Base-by-base conservation (phyloP, 176 grass and related monocot genomes). In the Phoenix roebelenii region DNA sequence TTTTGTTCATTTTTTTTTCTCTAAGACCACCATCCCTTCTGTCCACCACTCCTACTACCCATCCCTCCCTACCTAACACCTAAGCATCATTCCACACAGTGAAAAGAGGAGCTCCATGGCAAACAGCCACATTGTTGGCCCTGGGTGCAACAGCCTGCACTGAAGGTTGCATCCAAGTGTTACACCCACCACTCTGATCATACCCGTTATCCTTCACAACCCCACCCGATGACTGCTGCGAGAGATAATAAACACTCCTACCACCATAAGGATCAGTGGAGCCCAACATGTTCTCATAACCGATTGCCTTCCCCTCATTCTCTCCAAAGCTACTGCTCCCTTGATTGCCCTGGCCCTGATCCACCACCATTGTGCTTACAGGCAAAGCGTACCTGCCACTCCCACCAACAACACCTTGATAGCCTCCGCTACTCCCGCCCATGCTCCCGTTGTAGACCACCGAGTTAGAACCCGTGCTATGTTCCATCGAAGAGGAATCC, bases 391-490 rank as follows among this genome's bases (percentile, higher is more conserved):
- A 85, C 35, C 80, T 59, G 7, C 25, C 25, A 26, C 58, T 14
- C 17, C 22, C 10, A 15, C 64, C 51, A 5, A 55, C 23, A 25
- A 44, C 55, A 3, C 58, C 30, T 3, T 65, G 72, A 9, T 63
- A 74, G 57, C 69, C 73, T 1, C 79, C 85, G 1, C 55, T 52
- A 0, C 30, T 59, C 0, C 72, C 72, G 44, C 75, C 85, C 1
- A 51, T 52, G 0, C 30, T 59, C 0, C 72, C 72, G 44, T 76
- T 89, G 67, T 89, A 89, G 2, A 82, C 57, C 29, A 89, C 65
- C 17, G 86, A 89, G 72, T 82, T 85, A 18, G 79, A 85, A 25
- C 78, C 86, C 0, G 86, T 85, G 78, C 86, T 85, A 71, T 84
- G 86, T 70, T 89, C 86, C 5, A 85, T 68, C 15, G 82, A 72